Percentiles rank a stretch among this genome's conserved stretches.
These are phyloP conservation scores for Phialophora macrospora DNA, from an alignment of 2,329 filamentous ascomycete species.

Conservation along the genomic window DNA sequence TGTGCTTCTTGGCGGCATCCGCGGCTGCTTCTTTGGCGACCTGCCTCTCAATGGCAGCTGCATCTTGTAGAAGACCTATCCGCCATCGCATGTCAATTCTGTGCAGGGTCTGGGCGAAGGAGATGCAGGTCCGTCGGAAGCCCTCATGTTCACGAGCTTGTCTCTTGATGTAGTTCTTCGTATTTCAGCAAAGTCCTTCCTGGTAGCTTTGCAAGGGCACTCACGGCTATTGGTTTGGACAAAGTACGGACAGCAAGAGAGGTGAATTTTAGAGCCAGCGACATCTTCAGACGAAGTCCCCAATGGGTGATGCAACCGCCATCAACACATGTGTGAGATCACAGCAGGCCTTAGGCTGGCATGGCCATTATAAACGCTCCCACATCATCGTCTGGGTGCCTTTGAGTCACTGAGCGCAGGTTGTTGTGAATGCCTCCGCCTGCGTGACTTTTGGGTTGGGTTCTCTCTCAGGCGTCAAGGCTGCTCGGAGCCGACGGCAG, in stretches of 20 bases:
- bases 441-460: slow-evolving; percentile 2
- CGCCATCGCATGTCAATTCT: slow-evolving; percentile 71
- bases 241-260: slow-evolving; percentile 68
- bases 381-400: background rate
- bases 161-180: slow-evolving; percentile 68
- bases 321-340: background rate
- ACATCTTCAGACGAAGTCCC: slow-evolving; percentile 31
- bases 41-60: slow-evolving; percentile 55
- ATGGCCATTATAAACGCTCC: slow-evolving; percentile 4
- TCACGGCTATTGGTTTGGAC: slow-evolving; percentile 70
- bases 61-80: slow-evolving; percentile 67
- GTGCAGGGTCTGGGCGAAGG: slow-evolving; percentile 67
- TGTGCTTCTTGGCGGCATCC: slow-evolving; percentile 60
- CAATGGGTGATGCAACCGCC: background rate
- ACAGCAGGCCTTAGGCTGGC: background rate
- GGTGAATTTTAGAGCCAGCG: slow-evolving; percentile 67
- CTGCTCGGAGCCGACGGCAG: slow-evolving; percentile 7
- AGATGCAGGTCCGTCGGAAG: slow-evolving; percentile 66
- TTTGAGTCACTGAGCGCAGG: background rate
- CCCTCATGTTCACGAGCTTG: slow-evolving; percentile 71
- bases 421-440: background rate
- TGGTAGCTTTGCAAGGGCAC: slow-evolving; percentile 36
- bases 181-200: slow-evolving; percentile 14
- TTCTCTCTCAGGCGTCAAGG: background rate
- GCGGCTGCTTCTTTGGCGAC: slow-evolving; percentile 56